Evolutionary conservation across 129 eudicot species (phyloP), one percentile per base, ranked within the genome.

Genomic region (Cynara cardunculus): DNA sequence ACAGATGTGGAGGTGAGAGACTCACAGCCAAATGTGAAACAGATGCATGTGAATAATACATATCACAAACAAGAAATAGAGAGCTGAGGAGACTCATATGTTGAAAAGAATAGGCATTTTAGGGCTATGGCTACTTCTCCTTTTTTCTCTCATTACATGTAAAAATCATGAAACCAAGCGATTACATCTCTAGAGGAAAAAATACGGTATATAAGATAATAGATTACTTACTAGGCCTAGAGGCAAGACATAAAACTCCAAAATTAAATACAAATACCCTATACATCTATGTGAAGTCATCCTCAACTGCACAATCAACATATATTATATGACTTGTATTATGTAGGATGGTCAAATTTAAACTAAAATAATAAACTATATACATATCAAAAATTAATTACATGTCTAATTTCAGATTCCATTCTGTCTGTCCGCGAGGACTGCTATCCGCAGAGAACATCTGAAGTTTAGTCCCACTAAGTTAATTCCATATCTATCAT

Each of bases 101-200:
- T 27, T 26, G 79, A 13, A 49, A 27, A 75, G n/a, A 75, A 53
- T 27, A 27, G 27, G 69, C 19, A 14, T 1, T 12, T 0, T 3
- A 25, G 26, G 67, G 78, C 39, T 46, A 28, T 66, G 78, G 65
- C n/a, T 56, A 5, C 24, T 56, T 56, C 69, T 53, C 35, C 3
- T 16, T 49, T 26, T 28, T 74, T 7, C 78, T 74, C 78, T 8
- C 78, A 46, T 14, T 10, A 28, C 78, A 75, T 26, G 79, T 59
- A 75, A 74, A 72, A 56, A 19, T 18, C 4, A 27, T 11, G 61
- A 19, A 53, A 53, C 44, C 22, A 30, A 19, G 14, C 28, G 16
- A 75, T 30, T 5, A 30, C 35, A 56, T 18, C 65, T 18, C 24
- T 56, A n/a, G 16, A 28, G 3, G 24, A 19, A 59, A 59, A 74